A percentile compares a stretch with the other conserved stretches of the same genome.
Conservation (phyloP, 331 rosid genomes). For the Quercus lobata region DNA sequence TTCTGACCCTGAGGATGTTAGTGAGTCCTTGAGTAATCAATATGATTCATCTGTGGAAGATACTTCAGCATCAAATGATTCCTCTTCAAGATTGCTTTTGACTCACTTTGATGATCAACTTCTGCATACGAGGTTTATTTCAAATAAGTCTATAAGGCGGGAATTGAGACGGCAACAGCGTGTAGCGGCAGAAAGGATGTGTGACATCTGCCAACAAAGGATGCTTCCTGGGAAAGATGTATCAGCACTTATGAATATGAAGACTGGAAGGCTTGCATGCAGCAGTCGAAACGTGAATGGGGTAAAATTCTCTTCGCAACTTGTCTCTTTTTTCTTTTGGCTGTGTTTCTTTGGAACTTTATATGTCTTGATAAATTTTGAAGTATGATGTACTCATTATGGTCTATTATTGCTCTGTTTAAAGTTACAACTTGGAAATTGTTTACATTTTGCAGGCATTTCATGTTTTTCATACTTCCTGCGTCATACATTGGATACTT, state of each 20-base stretch:
- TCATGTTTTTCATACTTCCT: slow-evolving; percentile 82
- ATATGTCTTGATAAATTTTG: background rate
- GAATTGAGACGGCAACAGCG: slow-evolving; percentile 76
- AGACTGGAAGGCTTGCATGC: slow-evolving; percentile 79
- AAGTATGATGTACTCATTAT: slow-evolving; percentile 3
- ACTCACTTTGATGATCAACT: slow-evolving; percentile 48
- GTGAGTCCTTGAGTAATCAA: slow-evolving; percentile 44
- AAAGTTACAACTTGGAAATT: background rate
- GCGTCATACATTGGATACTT: slow-evolving; percentile 83
- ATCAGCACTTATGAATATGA: slow-evolving; percentile 68
- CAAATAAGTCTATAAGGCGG: slow-evolving; percentile 63
- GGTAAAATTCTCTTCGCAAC: slow-evolving; percentile 41
- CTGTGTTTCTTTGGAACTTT: background rate
- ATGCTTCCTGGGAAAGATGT: slow-evolving; percentile 96
- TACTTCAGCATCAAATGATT: slow-evolving; percentile 44
- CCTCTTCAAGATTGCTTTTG: slow-evolving; percentile 36
- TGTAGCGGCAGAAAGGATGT: slow-evolving; percentile 71
- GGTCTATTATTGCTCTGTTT: background rate
- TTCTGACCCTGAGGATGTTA: slow-evolving; percentile 56
- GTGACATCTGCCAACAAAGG: slow-evolving; percentile 85
- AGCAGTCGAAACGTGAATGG: slow-evolving; percentile 77
- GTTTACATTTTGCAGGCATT: slow-evolving; percentile 53
- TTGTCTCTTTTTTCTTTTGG: slow-evolving; percentile 7
- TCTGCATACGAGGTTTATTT: slow-evolving; percentile 44
- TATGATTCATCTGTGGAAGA: slow-evolving; percentile 63